phyloP scores from a whole-genome alignment of 106 monocot species.

The Gastrodia elata region DNA sequence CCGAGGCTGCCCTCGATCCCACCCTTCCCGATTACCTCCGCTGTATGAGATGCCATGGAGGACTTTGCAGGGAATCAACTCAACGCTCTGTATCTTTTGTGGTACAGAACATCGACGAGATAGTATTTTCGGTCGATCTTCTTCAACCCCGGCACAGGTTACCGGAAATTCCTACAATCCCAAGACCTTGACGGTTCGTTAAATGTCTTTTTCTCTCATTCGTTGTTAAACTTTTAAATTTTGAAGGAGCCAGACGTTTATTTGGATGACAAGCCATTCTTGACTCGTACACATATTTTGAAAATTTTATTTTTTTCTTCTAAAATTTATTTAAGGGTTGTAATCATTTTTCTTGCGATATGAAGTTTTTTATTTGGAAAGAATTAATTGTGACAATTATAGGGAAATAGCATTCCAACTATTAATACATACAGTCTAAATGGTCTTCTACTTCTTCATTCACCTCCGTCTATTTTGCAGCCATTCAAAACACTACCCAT shows the following conservation, averaged over 20 bases:
- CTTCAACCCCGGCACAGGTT: conserved; percentile 43
- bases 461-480: too few relatives aligned
- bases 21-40: conserved; percentile 22
- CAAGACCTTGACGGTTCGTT: conserved; percentile 79
- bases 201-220: conserved; percentile 16
- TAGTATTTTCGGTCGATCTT: conserved; percentile 24
- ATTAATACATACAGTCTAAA: too few relatives aligned
- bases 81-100: conserved; percentile 60
- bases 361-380: too few relatives aligned
- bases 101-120: conserved; percentile 34
- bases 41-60: conserved; percentile 40
- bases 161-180: conserved; percentile 41
- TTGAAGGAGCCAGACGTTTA: background rate
- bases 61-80: conserved; percentile 36
- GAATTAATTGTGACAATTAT: too few relatives aligned
- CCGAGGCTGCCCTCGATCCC: conserved; percentile 33
- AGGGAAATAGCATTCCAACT: too few relatives aligned
- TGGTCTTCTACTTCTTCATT: too few relatives aligned
- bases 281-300: too few relatives aligned
- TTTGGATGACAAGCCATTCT: too few relatives aligned
- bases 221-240: background rate
- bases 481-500: too few relatives aligned
- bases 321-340: too few relatives aligned
- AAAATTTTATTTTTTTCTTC: too few relatives aligned
- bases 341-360: too few relatives aligned